Base-by-base conservation (phyloP, 225 moss, liverwort and hornwort species). In the Anthoceros angustus region DNA sequence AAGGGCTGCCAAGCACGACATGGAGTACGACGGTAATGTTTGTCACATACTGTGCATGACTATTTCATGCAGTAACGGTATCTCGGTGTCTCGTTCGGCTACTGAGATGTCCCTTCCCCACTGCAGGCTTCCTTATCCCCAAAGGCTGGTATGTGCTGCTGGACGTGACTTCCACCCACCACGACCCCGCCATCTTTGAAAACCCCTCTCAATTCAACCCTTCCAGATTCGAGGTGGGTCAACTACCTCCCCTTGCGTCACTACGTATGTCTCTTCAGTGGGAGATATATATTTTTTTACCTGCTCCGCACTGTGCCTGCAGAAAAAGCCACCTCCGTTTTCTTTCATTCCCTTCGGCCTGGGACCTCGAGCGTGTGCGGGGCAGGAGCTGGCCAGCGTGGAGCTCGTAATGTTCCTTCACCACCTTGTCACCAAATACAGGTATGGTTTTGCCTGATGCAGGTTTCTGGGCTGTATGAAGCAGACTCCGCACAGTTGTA, bases 371-470 rank as follows among this genome's bases (percentile, higher is more conserved):
- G 23, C 40, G 20, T 76, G 69, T 66, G 65, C 72, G 15, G 69
- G 76, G 60, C 72, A 62, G 55, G 72, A 76, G 18, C 62, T 76
- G 21, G 76, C 76, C 42, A 69, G 49, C 8, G 15, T 46, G 20
- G 76, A 76, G 65, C 6, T 71, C 2, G 6, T 76, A 5, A 69
- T 72, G 24, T 9, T 76, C 9, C 40, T 72, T 9, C 72, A 76
- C 50, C 72, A 76, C 25, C 72, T 76, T 25, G 62, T 76, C 25
- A 62, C 69, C 39, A 76, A 55, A 11, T 76, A 42, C 72, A 72
- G 65, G 65, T 66, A 23, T 12, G 64, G 38, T 32, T 32, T 32
- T 32, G 32, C 32, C 32, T 4, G 32, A 32, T 32, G 32, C 32
- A 32, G 4, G 32, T 32, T 32, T 32, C 32, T 32, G 32, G 2